These are phyloP conservation scores for Pilasporangium apinafurcum DNA, from an alignment of 352 stramenopile species.

Conservation along the genomic window DNA sequence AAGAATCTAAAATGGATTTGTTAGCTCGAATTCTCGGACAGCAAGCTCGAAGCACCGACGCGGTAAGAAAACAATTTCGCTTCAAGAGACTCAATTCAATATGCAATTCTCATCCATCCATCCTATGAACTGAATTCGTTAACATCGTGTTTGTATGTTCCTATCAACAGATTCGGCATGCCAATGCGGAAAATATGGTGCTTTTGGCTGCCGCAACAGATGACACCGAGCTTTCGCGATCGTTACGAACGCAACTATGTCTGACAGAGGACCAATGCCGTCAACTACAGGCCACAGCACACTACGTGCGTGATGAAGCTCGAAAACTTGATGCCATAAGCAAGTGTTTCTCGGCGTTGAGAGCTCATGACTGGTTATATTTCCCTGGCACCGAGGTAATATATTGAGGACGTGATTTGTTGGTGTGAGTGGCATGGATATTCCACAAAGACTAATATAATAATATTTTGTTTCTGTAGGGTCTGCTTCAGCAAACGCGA, in stretches of 20 bases:
- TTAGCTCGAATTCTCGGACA: constrained; percentile 73
- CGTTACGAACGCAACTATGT: constrained; percentile 44
- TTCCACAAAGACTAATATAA: no score
- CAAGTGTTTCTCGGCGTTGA: constrained; percentile 83
- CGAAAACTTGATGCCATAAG: constrained; percentile 72
- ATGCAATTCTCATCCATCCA: no score
- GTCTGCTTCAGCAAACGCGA: constrained; percentile 64
- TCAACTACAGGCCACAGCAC: constrained; percentile 35
- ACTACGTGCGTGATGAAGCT: constrained; percentile 52
- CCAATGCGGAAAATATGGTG: constrained; percentile 81
- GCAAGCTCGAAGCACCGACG: constrained; percentile 66
- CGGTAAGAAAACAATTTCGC: no score
- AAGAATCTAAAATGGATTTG: constrained; percentile 80
- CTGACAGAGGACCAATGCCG: constrained; percentile 70
- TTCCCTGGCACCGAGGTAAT: constrained; percentile 77
- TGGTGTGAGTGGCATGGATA: neutral
- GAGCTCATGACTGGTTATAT: constrained; percentile 82
- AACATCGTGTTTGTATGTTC: neutral
- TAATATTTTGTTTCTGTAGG: constrained; percentile 24
- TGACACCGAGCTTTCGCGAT: constrained; percentile 49
- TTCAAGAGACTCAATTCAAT: no score
- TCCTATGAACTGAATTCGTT: no score
- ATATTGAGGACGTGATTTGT: constrained; percentile 1
- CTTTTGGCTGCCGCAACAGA: constrained; percentile 56
- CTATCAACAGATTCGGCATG: constrained; percentile 52